These are phyloP conservation scores for Lasiosphaeria miniovina DNA, from an alignment of 495 filamentous ascomycete species.

Conservation along the genomic window DNA sequence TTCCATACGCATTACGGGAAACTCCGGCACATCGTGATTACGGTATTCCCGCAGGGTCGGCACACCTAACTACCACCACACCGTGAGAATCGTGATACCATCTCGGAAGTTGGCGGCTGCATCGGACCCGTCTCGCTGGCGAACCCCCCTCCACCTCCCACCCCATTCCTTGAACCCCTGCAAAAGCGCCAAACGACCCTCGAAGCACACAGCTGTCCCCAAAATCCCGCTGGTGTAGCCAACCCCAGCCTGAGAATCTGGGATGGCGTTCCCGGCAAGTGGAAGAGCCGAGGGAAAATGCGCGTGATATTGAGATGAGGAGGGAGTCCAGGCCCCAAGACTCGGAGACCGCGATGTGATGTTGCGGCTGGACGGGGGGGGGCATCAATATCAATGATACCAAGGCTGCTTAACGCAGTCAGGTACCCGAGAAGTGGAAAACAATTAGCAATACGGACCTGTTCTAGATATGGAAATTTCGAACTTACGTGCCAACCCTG, in stretches of 20 bases:
- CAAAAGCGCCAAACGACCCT: background rate
- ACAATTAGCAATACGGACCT: too few species aligned
- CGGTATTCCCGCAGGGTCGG: too few species aligned
- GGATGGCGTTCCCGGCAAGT: constrained; percentile 13
- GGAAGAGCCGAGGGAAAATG: constrained; percentile 6
- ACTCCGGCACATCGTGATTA: too few species aligned
- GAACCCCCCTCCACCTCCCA: background rate
- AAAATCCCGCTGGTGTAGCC: constrained; percentile 1
- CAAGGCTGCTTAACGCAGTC: background rate
- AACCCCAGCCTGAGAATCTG: background rate
- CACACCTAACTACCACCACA: background rate
- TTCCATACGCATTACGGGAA: too few species aligned
- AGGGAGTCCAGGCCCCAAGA: background rate
- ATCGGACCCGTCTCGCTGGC: background rate
- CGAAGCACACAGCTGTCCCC: background rate
- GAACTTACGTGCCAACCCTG: too few species aligned
- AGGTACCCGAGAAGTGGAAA: too few species aligned
- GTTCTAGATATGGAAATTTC: too few species aligned
- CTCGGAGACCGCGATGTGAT: constrained; percentile 1
- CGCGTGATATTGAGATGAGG: background rate
- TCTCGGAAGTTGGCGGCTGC: background rate
- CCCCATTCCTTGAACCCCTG: background rate
- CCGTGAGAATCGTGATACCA: background rate
- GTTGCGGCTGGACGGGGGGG: background rate
- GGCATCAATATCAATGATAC: background rate